A percentile compares a stretch with the other conserved stretches of the same genome.
Evolutionary conservation across 2,329 filamentous ascomycete species (phyloP).

Genomic region (Ophiocordyceps sinensis): DNA sequence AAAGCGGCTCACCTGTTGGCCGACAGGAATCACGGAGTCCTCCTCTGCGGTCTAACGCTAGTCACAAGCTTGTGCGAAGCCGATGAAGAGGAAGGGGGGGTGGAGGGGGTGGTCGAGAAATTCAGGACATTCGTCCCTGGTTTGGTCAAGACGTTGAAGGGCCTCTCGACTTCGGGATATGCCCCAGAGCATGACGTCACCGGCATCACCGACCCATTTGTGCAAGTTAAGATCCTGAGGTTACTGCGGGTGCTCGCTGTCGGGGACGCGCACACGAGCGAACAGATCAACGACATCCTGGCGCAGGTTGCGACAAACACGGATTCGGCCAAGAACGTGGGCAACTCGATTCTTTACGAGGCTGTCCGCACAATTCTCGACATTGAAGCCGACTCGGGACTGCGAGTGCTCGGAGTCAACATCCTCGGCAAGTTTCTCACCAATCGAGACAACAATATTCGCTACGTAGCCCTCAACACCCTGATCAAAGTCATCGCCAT

Average conservation of each 20-base stretch:
- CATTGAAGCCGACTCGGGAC: conserved; percentile 90
- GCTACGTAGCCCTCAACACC: conserved; percentile 94
- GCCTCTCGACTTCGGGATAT: conserved; percentile 87
- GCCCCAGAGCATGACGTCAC: conserved; percentile 97
- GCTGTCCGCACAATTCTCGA: conserved; percentile 93
- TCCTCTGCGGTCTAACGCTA: conserved; percentile 82
- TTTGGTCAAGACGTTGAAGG: conserved; percentile 81
- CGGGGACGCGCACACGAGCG: conserved; percentile 75
- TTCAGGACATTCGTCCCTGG: conserved; percentile 77
- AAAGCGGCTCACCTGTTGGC: conserved; percentile 80
- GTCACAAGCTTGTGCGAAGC: conserved; percentile 89
- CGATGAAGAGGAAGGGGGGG: conserved; percentile 83
- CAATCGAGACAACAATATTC: conserved; percentile 99
- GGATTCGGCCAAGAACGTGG: conserved; percentile 94
- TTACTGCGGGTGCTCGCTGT: conserved; percentile 74
- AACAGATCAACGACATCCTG: conserved; percentile 96
- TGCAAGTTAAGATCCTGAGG: conserved; percentile 91
- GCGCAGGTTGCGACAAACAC: conserved; percentile 97
- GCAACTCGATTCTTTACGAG: conserved; percentile 96
- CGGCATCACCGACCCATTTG: conserved; percentile 91
- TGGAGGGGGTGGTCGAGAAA: conserved; percentile 77
- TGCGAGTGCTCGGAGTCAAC: conserved; percentile 90
- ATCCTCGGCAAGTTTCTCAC: conserved; percentile 95
- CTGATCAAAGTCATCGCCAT: conserved; percentile 96
- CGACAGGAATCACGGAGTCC: conserved; percentile 89